Evolutionary conservation across 495 filamentous ascomycete species (phyloP).

Genomic region (Daldinia childiae): DNA sequence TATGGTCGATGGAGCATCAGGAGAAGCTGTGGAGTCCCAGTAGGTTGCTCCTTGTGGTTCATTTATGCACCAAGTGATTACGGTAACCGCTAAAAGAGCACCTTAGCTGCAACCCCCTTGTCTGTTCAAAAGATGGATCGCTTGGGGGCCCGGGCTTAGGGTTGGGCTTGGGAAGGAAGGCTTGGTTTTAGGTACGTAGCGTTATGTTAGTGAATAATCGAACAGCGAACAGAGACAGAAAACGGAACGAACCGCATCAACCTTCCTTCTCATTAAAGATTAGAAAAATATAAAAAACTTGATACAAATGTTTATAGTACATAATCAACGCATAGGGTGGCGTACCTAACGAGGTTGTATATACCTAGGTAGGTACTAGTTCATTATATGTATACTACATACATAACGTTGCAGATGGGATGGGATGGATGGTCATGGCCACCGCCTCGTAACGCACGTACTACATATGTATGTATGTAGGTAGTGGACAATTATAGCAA

Average conservation of each 20-base stretch:
- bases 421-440: constrained; percentile 1
- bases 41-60: constrained; percentile 44
- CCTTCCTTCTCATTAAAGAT: constrained; percentile 10
- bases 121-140: constrained; percentile 29
- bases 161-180: constrained; percentile 2
- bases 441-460: constrained; percentile 35
- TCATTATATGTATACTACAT: neutral
- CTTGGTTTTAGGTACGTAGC: constrained; percentile 2
- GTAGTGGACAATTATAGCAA: constrained; percentile 41
- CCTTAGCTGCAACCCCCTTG: constrained; percentile 34
- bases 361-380: too few species aligned
- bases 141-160: constrained; percentile 28
- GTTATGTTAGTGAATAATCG: neutral
- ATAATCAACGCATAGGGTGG: neutral
- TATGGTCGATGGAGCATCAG: constrained; percentile 35
- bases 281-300: too few species aligned
- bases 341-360: neutral
- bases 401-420: constrained; percentile 16
- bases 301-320: too few species aligned
- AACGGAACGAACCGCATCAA: too few species aligned
- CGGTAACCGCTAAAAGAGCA: constrained; percentile 42
- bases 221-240: too few species aligned
- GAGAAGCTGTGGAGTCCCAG: constrained; percentile 40
- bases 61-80: constrained; percentile 43
- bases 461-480: too few species aligned